A percentile compares a stretch with the other conserved stretches of the same genome.
Evolutionary conservation across 2,329 filamentous ascomycete species (phyloP).

Genomic region (Daldinia sp.): DNA sequence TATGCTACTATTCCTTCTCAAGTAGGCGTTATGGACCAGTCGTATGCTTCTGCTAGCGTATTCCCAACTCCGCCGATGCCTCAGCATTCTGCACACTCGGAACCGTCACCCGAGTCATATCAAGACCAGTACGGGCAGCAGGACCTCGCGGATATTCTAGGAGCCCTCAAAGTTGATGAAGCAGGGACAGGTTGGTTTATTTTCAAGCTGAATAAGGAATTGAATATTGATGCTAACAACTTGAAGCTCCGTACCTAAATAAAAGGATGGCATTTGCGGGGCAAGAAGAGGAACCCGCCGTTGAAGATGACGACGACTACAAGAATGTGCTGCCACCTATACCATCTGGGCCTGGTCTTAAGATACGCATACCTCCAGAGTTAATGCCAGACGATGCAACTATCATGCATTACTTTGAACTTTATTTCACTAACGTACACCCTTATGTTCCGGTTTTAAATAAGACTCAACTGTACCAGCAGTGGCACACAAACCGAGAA

Average conservation of each 20-base stretch:
- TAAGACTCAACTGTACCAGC: conserved; percentile 83
- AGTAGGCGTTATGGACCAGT: conserved; percentile 63
- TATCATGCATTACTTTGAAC: conserved; percentile 84
- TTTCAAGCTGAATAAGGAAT: conserved; percentile 31
- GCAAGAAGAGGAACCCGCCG: conserved; percentile 70
- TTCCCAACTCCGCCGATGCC: conserved; percentile 68
- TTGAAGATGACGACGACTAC: conserved; percentile 79
- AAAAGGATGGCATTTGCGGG: conserved; percentile 62
- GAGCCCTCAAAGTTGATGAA: conserved; percentile 88
- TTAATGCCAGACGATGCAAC: conserved; percentile 92
- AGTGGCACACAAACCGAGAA: conserved; percentile 87
- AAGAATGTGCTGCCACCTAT: conserved; percentile 77
- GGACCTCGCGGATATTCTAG: conserved; percentile 83
- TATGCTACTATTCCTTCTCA: conserved; percentile 66
- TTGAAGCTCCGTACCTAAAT: conserved; percentile 85
- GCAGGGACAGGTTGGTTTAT: conserved; percentile 80
- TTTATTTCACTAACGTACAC: conserved; percentile 91
- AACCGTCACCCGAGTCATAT: conserved; percentile 63
- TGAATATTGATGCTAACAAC: conserved; percentile 14
- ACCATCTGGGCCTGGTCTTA: conserved; percentile 75
- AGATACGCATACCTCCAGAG: conserved; percentile 88
- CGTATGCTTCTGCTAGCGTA: conserved; percentile 62
- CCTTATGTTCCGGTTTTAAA: conserved; percentile 93
- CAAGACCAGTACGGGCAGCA: conserved; percentile 75
- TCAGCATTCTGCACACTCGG: conserved; percentile 55